A percentile compares a stretch with the other conserved stretches of the same genome.
Evolutionary conservation across 768 basidiomycete species (phyloP).

Genomic region (Porphyrellus cyaneotinctus): DNA sequence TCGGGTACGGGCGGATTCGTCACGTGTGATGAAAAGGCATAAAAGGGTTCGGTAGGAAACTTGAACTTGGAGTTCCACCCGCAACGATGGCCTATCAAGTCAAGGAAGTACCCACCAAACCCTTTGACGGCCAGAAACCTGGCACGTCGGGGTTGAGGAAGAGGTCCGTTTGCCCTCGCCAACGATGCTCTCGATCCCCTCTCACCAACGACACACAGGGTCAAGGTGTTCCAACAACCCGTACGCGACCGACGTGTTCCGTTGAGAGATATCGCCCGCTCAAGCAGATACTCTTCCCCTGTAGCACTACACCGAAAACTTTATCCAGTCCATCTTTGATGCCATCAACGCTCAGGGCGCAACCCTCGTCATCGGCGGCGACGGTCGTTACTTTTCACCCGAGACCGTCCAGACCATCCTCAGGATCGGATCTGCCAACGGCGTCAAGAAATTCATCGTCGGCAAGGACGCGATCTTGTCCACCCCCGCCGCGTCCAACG

Average conservation of each 20-base stretch:
- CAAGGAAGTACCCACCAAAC: constrained; percentile 75
- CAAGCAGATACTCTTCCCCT: constrained; percentile 12
- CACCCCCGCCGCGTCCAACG: constrained; percentile 93
- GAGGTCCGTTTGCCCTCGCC: constrained; percentile 46
- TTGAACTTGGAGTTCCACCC: neutral
- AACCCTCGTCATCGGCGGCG: constrained; percentile 94
- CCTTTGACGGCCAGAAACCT: constrained; percentile 93
- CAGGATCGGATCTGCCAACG: constrained; percentile 91
- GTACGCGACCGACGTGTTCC: constrained; percentile 40
- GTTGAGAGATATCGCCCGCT: constrained; percentile 10
- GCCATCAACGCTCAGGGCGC: constrained; percentile 77
- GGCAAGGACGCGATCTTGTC: constrained; percentile 91
- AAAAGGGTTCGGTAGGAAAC: constrained; percentile 9
- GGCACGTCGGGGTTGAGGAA: constrained; percentile 98
- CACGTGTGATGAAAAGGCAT: constrained; percentile 23
- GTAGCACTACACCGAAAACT: constrained; percentile 99
- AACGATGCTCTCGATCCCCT: constrained; percentile 14
- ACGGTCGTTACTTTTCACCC: constrained; percentile 89
- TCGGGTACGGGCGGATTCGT: constrained; percentile 12
- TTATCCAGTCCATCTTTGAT: constrained; percentile 89
- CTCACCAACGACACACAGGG: constrained; percentile 45
- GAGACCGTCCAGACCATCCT: constrained; percentile 89
- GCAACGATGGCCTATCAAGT: constrained; percentile 42
- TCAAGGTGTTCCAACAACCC: constrained; percentile 98
- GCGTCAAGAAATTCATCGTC: constrained; percentile 86